These are phyloP conservation scores for Cairneyella variabilis DNA, from an alignment of 495 filamentous ascomycete species.

Conservation along the genomic window DNA sequence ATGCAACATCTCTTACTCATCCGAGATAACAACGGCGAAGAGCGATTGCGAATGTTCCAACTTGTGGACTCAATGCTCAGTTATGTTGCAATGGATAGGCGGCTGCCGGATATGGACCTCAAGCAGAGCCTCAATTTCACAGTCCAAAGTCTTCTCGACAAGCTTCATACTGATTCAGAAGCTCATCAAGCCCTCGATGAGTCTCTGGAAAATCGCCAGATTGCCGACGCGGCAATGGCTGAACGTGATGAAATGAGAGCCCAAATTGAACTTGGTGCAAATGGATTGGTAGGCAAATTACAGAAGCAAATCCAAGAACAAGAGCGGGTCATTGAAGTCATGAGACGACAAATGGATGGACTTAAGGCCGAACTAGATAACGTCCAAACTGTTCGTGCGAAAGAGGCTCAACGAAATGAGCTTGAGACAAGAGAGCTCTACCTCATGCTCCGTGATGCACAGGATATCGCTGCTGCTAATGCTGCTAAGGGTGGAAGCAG, in stretches of 20 bases:
- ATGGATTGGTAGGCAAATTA: constrained; percentile 88
- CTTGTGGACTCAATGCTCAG: constrained; percentile 96
- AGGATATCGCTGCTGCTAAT: constrained; percentile 87
- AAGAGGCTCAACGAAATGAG: constrained; percentile 92
- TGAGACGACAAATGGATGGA: constrained; percentile 77
- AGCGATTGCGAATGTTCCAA: constrained; percentile 94
- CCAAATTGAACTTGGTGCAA: constrained; percentile 89
- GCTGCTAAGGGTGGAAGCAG: constrained; percentile 65
- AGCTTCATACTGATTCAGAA: constrained; percentile 93
- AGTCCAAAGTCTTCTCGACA: constrained; percentile 90
- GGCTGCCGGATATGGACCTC: constrained; percentile 93
- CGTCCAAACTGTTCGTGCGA: constrained; percentile 78
- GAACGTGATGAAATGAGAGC: constrained; percentile 95
- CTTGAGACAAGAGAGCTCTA: constrained; percentile 94
- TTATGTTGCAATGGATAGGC: constrained; percentile 97
- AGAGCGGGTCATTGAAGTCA: constrained; percentile 80
- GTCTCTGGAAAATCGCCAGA: constrained; percentile 79
- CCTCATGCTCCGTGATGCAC: constrained; percentile 96
- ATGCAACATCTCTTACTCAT: constrained; percentile 95
- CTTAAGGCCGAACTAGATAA: constrained; percentile 87
- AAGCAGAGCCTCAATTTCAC: constrained; percentile 97
- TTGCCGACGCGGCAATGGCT: constrained; percentile 91
- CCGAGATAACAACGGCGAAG: constrained; percentile 87
- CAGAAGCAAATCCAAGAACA: constrained; percentile 94
- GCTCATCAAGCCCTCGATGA: constrained; percentile 89